Evolutionary conservation across 495 filamentous ascomycete species (phyloP).

Genomic region (Neurospora sp.): DNA sequence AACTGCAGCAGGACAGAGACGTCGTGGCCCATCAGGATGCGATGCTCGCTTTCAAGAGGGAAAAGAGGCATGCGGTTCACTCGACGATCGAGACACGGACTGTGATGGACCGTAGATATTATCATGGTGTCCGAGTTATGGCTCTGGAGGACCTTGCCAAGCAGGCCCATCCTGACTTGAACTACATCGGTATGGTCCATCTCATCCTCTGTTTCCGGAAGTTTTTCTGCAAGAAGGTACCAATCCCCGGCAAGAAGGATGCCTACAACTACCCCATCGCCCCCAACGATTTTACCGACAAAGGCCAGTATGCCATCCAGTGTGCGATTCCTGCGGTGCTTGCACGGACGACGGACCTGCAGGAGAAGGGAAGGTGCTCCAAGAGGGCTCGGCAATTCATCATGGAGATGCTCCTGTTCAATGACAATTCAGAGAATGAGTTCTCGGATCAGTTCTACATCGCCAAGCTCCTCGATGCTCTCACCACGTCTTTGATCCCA

Average conservation of each 20-base stretch:
- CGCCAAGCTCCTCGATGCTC: constrained; percentile 61
- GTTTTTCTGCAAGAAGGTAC: constrained; percentile 63
- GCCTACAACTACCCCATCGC: constrained; percentile 57
- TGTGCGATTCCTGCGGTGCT: constrained; percentile 71
- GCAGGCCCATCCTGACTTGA: constrained; percentile 49
- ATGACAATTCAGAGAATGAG: constrained; percentile 82
- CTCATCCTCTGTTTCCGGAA: constrained; percentile 75
- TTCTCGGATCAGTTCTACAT: constrained; percentile 85
- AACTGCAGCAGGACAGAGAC: constrained; percentile 94
- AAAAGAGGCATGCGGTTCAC: constrained; percentile 55
- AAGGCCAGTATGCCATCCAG: constrained; percentile 70
- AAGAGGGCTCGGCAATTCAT: constrained; percentile 66
- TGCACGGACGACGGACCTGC: constrained; percentile 45
- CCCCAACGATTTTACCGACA: constrained; percentile 83
- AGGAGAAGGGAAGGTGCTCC: constrained; percentile 70
- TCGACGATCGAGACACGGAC: constrained; percentile 82
- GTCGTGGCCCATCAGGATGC: constrained; percentile 87
- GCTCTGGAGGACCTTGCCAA: constrained; percentile 66
- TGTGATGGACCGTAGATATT: constrained; percentile 84
- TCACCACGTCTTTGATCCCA: constrained; percentile 66
- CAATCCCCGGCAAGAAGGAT: constrained; percentile 17
- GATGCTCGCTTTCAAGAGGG: constrained; percentile 35
- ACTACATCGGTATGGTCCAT: constrained; percentile 76
- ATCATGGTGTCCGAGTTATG: constrained; percentile 78
- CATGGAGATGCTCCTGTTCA: constrained; percentile 79